Percentiles rank a stretch among this genome's conserved stretches.
phyloP scores from a whole-genome alignment of 305 asterid genomes.

The Coffea humblotiana region DNA sequence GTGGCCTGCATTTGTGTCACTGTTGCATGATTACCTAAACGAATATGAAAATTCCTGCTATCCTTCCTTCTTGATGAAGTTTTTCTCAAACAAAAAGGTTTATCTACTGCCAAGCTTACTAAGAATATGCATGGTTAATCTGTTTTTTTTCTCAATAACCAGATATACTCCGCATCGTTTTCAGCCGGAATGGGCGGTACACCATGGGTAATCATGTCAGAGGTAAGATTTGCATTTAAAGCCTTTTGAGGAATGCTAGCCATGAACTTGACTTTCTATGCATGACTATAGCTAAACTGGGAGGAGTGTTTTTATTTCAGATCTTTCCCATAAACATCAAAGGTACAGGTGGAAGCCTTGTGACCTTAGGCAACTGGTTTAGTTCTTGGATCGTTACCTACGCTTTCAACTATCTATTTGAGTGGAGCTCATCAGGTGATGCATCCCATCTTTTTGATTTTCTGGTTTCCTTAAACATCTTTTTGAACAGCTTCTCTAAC shows the following conservation, averaged over 20 bases:
- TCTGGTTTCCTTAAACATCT: neutral
- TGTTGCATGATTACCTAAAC: neutral
- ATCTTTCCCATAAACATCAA: constrained; percentile 83
- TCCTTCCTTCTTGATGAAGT: neutral
- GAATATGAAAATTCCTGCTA: neutral
- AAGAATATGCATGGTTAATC: neutral
- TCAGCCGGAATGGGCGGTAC: constrained; percentile 92
- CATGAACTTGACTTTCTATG: neutral
- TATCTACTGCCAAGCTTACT: neutral
- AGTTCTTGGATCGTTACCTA: constrained; percentile 83
- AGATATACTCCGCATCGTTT: constrained; percentile 76
- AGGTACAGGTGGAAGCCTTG: constrained; percentile 84
- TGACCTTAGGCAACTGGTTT: constrained; percentile 78
- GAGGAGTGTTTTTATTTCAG: constrained; percentile 33
- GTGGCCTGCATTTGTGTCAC: neutral
- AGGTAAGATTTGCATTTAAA: constrained; percentile 42
- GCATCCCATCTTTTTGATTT: neutral
- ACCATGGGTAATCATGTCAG: constrained; percentile 98
- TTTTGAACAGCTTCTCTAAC: neutral
- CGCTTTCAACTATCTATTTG: constrained; percentile 70
- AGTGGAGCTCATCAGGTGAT: constrained; percentile 82
- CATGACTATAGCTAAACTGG: neutral
- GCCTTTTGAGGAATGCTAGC: neutral
- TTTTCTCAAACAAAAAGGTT: neutral
- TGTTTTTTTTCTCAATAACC: constrained; percentile 16